phyloP scores from a whole-genome alignment of 768 basidiomycete species.

The Pisolithus sp. region DNA sequence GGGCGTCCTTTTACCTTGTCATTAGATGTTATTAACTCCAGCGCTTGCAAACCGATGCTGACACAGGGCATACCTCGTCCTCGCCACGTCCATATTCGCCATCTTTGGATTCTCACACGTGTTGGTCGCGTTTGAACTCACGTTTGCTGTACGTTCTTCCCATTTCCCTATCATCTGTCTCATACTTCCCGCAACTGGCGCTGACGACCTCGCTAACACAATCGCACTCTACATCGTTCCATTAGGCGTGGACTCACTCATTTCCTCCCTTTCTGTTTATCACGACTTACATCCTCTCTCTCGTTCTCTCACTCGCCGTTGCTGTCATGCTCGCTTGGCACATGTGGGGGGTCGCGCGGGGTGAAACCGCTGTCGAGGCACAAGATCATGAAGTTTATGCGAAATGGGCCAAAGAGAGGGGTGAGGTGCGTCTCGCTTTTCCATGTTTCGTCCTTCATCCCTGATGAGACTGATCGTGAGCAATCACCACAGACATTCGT shows the following conservation, averaged over 20 bases:
- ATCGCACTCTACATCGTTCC: neutral
- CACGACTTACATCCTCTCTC: constrained; percentile 67
- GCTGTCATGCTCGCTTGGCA: constrained; percentile 69
- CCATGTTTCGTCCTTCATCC: neutral
- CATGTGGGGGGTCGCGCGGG: constrained; percentile 59
- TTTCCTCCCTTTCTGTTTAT: constrained; percentile 68
- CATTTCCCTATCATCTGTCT: no score
- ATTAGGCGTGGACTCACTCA: constrained; percentile 47
- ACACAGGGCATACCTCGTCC: constrained; percentile 70
- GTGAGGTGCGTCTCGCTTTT: constrained; percentile 47
- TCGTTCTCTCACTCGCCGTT: constrained; percentile 71
- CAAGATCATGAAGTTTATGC: constrained; percentile 83
- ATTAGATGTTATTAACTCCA: neutral
- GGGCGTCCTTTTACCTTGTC: neutral
- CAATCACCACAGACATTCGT: constrained; percentile 53
- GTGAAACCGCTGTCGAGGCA: constrained; percentile 86
- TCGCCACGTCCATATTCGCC: constrained; percentile 58
- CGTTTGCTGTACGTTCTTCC: constrained; percentile 33
- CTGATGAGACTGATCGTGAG: neutral
- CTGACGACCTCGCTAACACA: no score
- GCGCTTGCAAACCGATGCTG: neutral
- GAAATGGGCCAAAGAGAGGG: constrained; percentile 57
- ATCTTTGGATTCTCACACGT: constrained; percentile 58
- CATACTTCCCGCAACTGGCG: no score
- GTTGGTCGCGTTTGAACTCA: constrained; percentile 52